Base-by-base conservation (phyloP, 2,329 filamentous ascomycete species). In the Pseudocercospora crystallina region DNA sequence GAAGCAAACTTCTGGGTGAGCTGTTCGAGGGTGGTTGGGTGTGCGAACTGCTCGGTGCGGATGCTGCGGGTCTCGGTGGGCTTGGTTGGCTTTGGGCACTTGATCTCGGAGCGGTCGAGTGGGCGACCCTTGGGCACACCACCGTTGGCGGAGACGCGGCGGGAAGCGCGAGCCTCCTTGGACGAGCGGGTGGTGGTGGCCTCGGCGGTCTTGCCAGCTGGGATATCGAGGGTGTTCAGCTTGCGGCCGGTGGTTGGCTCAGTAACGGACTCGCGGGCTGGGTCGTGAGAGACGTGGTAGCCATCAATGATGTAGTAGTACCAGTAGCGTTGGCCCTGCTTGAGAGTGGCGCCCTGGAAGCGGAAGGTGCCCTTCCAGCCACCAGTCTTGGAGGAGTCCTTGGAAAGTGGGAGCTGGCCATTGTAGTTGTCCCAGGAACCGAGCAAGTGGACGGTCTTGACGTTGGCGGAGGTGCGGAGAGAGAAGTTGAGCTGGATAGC, bases 291-390 rank as follows among this genome's bases (percentile, higher is more conserved):
- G 72, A 95, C 87, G 74, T 96, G 91, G 84, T 96, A 96, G 65
- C 94, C 94, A 73, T 99, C 94, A 73, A 97, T 94, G 84, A 97
- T 96, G 82, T 96, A 99, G 84, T 99, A 99, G 85, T 97, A 99
- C 94, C 94, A 99, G 84, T 97, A 97, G 71, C 92, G 86, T 71
- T 89, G 85, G 71, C 92, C 90, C 65, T 89, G 80, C 79, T 92
- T 85, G 65, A 97, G 82, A 54, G 89, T 92, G 57, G 83, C 76
- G 70, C 86, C 87, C 76, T 94, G 88, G 78, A 99, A 96, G 77
- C 90, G 87, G 80, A 99, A 96, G 67, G 90, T 95, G 69, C 92
- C 94, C 73, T 91, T 89, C 90, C 92, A 97, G 64, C 87, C 87
- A 69, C 90, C 90, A 50, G 87, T 84, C 80, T 96, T 96, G 61